These are phyloP conservation scores for Alopecurus myosuroides DNA, from an alignment of 176 grass and related monocot species.

Conservation along the genomic window DNA sequence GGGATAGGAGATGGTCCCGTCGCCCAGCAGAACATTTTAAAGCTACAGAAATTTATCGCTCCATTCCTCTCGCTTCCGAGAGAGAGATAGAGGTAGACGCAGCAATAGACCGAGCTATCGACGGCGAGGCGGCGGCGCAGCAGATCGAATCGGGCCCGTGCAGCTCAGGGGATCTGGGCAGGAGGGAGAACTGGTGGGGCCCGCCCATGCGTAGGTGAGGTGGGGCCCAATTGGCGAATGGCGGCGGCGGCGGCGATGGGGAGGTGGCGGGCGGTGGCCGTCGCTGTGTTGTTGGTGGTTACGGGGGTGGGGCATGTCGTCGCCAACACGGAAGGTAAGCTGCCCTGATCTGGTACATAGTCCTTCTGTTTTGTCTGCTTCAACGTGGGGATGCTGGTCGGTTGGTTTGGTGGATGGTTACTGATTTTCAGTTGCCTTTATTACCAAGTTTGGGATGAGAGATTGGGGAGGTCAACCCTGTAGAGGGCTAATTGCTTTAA, in stretches of 20 bases:
- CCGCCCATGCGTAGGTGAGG: slow-evolving; percentile 35
- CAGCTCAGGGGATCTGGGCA: background rate
- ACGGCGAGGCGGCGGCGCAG: slow-evolving; percentile 7
- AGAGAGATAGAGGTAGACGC: no score
- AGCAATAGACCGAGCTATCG: background rate
- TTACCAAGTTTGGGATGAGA: background rate
- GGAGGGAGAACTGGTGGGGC: background rate
- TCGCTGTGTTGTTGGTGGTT: slow-evolving; percentile 13
- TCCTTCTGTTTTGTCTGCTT: background rate
- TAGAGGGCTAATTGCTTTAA: background rate
- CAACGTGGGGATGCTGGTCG: background rate
- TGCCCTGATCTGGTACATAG: slow-evolving; percentile 11
- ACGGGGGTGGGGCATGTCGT: slow-evolving; percentile 24
- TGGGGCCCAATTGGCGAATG: slow-evolving; percentile 32
- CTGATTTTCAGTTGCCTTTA: background rate
- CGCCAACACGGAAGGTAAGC: slow-evolving; percentile 50
- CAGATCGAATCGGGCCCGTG: slow-evolving; percentile 5
- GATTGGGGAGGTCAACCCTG: background rate
- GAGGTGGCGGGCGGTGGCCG: slow-evolving; percentile 20
- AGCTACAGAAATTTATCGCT: background rate
- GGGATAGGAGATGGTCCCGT: background rate
- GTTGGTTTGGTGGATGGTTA: background rate
- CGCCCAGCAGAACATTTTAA: slow-evolving; percentile 26
- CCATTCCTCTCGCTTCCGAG: slow-evolving; percentile 6
- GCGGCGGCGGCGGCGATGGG: background rate